Percentiles rank a stretch among this genome's conserved stretches.
phyloP scores from a whole-genome alignment of 805 yeast species.

The Saccharomycopsis fibuligera region DNA sequence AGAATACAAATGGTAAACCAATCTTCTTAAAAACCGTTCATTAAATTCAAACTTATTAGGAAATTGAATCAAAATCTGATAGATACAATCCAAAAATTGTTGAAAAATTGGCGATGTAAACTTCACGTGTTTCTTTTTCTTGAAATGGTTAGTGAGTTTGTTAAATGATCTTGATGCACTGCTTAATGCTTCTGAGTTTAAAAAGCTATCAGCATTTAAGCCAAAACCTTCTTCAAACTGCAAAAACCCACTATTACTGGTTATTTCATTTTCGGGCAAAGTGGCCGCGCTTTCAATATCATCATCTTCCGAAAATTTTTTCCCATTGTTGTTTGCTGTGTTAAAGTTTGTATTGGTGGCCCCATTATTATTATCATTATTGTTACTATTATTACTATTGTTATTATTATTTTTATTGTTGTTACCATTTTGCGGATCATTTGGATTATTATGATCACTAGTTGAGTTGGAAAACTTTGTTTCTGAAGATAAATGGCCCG shows the following conservation, averaged over 20 bases:
- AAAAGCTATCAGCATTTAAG: constrained; percentile 11
- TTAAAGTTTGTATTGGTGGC: no score
- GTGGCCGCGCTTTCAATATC: no score
- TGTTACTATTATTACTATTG: constrained; percentile 23
- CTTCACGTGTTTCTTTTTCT: constrained; percentile 43
- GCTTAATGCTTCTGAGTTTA: constrained; percentile 27
- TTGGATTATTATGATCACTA: not conserved
- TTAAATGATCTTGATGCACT: constrained; percentile 40
- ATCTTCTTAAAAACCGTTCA: constrained; percentile 76
- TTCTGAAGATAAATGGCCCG: constrained; percentile 63
- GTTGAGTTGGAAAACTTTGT: constrained; percentile 39
- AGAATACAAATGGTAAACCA: constrained; percentile 82
- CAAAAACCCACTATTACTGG: not conserved
- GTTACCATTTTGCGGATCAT: not conserved
- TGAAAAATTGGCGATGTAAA: constrained; percentile 89
- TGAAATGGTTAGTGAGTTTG: constrained; percentile 45
- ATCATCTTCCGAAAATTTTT: not conserved
- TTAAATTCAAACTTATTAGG: constrained; percentile 79
- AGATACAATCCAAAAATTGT: constrained; percentile 86
- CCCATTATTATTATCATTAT: constrained; percentile 25
- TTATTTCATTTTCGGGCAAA: not conserved
- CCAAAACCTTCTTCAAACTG: constrained; percentile 15
- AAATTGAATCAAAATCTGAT: constrained; percentile 66
- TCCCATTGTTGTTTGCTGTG: no score
- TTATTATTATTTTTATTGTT: constrained; percentile 23